These are phyloP conservation scores for Tetracladium marchalianum DNA, from an alignment of 495 filamentous ascomycete genomes.

Conservation along the genomic window DNA sequence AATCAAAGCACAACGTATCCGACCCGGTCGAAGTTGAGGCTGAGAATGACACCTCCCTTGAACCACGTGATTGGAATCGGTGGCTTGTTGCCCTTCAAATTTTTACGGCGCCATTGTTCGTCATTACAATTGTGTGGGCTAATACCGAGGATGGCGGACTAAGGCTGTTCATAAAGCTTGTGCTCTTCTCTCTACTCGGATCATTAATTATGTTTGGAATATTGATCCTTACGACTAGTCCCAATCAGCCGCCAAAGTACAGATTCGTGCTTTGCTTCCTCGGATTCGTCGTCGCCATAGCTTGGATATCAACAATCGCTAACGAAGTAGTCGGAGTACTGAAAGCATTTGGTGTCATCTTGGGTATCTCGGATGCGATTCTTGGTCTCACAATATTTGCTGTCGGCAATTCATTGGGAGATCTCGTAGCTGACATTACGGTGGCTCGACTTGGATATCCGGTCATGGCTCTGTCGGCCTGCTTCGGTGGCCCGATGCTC, in stretches of 20 bases:
- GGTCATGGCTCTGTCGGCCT: constrained; percentile 93
- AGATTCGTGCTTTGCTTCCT: constrained; percentile 72
- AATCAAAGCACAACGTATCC: constrained; percentile 2
- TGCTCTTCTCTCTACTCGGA: constrained; percentile 57
- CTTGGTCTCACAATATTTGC: constrained; percentile 94
- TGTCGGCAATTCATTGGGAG: constrained; percentile 89
- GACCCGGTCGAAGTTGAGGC: neutral
- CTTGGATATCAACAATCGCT: constrained; percentile 95
- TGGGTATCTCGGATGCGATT: constrained; percentile 91
- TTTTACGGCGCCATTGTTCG: constrained; percentile 80
- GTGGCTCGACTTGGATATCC: constrained; percentile 89
- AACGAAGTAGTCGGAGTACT: constrained; percentile 93
- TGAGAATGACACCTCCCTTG: constrained; percentile 1
- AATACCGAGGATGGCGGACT: constrained; percentile 42
- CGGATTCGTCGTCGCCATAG: constrained; percentile 84
- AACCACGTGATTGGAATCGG: constrained; percentile 64
- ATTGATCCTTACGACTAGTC: constrained; percentile 53
- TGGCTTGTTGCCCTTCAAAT: constrained; percentile 83
- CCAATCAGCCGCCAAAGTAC: constrained; percentile 48
- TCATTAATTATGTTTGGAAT: constrained; percentile 54
- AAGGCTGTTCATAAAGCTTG: constrained; percentile 43
- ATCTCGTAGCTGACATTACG: constrained; percentile 90
- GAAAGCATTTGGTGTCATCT: constrained; percentile 86
- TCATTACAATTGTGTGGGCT: constrained; percentile 67
- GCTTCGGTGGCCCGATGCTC: constrained; percentile 94